A percentile compares a stretch with the other conserved stretches of the same genome.
Evolutionary conservation across 768 basidiomycete species (phyloP).

Genomic region (Lepiota brunneoincarnata): DNA sequence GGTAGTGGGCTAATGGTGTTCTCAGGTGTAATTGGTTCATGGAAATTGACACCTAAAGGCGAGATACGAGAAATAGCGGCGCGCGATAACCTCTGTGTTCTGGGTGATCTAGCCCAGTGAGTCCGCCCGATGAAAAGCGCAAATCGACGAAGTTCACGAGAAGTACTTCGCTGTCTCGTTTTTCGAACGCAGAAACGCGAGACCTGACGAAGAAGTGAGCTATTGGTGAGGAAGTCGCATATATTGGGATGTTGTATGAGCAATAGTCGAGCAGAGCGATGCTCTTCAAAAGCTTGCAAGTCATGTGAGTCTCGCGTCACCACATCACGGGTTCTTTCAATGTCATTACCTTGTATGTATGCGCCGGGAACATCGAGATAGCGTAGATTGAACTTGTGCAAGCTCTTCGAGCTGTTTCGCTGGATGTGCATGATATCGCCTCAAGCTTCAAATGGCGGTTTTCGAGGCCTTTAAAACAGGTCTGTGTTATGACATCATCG

Average conservation of each 20-base stretch:
- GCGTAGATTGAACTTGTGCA: not conserved
- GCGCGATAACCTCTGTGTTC: not conserved
- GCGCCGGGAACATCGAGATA: slow-evolving; percentile 3
- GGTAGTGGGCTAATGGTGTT: no score
- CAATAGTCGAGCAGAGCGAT: not conserved
- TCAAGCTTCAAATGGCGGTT: not conserved
- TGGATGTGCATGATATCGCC: not conserved
- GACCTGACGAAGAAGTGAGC: not conserved
- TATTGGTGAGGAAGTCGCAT: not conserved
- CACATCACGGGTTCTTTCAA: not conserved
- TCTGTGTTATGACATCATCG: not conserved
- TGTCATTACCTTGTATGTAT: slow-evolving; percentile 1
- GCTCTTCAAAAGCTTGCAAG: not conserved
- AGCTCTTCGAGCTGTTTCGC: not conserved
- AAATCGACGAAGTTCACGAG: not conserved
- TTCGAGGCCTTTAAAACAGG: not conserved
- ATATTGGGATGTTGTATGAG: not conserved
- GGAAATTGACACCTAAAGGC: not conserved
- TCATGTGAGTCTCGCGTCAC: not conserved
- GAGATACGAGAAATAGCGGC: not conserved
- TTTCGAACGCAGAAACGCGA: not conserved
- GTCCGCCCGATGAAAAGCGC: not conserved
- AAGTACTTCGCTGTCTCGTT: not conserved
- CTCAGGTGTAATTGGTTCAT: no score
- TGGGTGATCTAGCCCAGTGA: not conserved